Base-by-base conservation (phyloP, 768 basidiomycete genomes). In the Fibroporia radiculosa region DNA sequence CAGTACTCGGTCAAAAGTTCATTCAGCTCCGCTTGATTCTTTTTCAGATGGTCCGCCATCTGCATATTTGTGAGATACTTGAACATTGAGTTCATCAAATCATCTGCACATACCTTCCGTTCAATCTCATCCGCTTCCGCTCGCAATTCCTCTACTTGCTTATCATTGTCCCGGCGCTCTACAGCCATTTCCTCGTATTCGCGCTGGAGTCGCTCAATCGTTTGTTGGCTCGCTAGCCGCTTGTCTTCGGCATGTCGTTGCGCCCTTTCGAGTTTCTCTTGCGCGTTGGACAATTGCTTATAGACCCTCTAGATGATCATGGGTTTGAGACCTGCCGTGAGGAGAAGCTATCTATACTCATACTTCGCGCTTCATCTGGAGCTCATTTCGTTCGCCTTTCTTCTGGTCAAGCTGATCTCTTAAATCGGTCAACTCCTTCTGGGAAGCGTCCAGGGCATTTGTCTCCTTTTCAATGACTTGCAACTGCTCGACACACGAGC, bases 1-100 rank as follows among this genome's bases (percentile, higher is more conserved):
- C 84, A 89, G 61, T 95, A 93, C 59, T 91, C 90, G 7, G 76
- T 66, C 31, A 96, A 70, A 16, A 96, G 69, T 45, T 86, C 81
- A 51, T 82, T 81, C n/a, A 93, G 67, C 58, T 93, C 89, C 6
- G 63, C 65, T 62, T 93, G 87, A 53, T 80, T 88, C 47, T 69
- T 69, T 58, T 75, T 80, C 43, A 89, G 64, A 54, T 88, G 86
- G 37, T 87, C 83, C 1, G 75, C 67, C 73, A 84, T 90, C 87
- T 91, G 47, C 22, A 52, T 0, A 38, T 42, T 19, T n/a, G n/a
- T n/a, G n/a, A n/a, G n/a, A n/a, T n/a, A n/a, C n/a, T n/a, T n/a
- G n/a, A n/a, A n/a, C n/a, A n/a, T n/a, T n/a, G n/a, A n/a, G n/a
- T n/a, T n/a, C n/a, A n/a, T n/a, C n/a, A n/a, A n/a, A 34, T 8